A percentile compares a stretch with the other conserved stretches of the same genome.
These are phyloP conservation scores for Neophaeococcomyces mojaviensis DNA, from an alignment of 2,329 filamentous ascomycete species.

Conservation along the genomic window DNA sequence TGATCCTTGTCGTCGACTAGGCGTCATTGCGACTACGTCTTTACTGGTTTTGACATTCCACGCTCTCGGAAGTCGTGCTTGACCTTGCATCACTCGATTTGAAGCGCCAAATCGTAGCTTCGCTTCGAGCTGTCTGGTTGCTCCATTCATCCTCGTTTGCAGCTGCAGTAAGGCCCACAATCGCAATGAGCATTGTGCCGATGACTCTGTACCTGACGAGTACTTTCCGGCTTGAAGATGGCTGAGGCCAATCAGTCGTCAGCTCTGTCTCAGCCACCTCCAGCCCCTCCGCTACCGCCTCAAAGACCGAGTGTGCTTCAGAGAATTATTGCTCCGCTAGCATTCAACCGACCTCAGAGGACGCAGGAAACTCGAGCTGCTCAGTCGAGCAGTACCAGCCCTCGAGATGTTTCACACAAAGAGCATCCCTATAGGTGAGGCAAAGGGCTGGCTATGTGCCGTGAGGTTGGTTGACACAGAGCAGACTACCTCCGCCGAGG, in stretches of 20 bases:
- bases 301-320: slow-evolving; percentile 21
- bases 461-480: not conserved
- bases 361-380: slow-evolving; percentile 1
- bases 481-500: slow-evolving; percentile 9
- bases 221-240: slow-evolving; percentile 10
- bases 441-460: not conserved
- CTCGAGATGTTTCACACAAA: slow-evolving; percentile 2
- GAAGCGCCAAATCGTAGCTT: not conserved
- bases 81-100: not conserved
- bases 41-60: not conserved
- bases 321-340: slow-evolving; percentile 22
- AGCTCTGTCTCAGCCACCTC: slow-evolving; percentile 9
- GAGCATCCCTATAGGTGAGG: slow-evolving; percentile 5
- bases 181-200: slow-evolving; percentile 4
- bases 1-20: not conserved
- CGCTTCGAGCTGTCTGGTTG: not conserved
- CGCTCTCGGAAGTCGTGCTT: not conserved
- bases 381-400: slow-evolving; percentile 6
- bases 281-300: slow-evolving; percentile 25
- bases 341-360: slow-evolving; percentile 9
- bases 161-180: not conserved
- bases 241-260: slow-evolving; percentile 6
- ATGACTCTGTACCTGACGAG: not conserved
- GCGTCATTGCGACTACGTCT: not conserved
- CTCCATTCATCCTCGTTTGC: not conserved